Evolutionary conservation across 2,329 filamentous ascomycete genomes (phyloP).

Genomic region (Ploettnerulaceae sp.): DNA sequence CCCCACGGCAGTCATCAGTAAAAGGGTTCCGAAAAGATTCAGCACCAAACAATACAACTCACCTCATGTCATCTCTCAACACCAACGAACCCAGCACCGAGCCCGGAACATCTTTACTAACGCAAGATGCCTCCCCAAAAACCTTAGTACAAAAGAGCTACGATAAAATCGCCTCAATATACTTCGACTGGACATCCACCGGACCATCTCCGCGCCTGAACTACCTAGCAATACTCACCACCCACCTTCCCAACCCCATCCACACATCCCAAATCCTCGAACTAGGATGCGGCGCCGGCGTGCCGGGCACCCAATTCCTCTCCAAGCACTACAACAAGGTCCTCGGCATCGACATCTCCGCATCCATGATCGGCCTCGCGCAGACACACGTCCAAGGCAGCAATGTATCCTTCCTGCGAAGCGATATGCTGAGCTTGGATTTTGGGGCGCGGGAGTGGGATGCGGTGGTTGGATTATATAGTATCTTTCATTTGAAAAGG

Average conservation of each 20-base stretch:
- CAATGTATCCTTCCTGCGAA: conserved; percentile 29
- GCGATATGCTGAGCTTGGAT: conserved; percentile 40
- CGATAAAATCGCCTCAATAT: conserved; percentile 35
- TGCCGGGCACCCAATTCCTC: conserved; percentile 31
- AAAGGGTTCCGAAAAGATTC: no score
- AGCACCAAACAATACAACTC: neutral
- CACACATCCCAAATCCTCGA: conserved; percentile 34
- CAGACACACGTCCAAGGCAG: conserved; percentile 21
- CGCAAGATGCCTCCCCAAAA: neutral
- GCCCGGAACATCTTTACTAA: no score
- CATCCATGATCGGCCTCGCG: conserved; percentile 37
- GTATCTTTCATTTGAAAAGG: conserved; percentile 41
- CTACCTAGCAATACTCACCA: conserved; percentile 33
- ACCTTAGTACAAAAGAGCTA: conserved; percentile 27
- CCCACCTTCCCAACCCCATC: conserved; percentile 13
- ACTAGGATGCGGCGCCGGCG: conserved; percentile 39
- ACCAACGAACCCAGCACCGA: conserved; percentile 2
- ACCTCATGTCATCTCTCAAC: neutral
- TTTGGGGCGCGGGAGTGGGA: conserved; percentile 35
- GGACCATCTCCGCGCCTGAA: conserved; percentile 31
- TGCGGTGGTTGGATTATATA: conserved; percentile 41
- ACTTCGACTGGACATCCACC: conserved; percentile 35
- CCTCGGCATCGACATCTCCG: conserved; percentile 41
- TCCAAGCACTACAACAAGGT: conserved; percentile 28
- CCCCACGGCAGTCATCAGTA: no score